Percentiles rank a stretch among this genome's conserved stretches.
These are phyloP conservation scores for Syncephalastrum contaminatum DNA, from an alignment of 371 early-diverging fungal genomes.

Conservation along the genomic window DNA sequence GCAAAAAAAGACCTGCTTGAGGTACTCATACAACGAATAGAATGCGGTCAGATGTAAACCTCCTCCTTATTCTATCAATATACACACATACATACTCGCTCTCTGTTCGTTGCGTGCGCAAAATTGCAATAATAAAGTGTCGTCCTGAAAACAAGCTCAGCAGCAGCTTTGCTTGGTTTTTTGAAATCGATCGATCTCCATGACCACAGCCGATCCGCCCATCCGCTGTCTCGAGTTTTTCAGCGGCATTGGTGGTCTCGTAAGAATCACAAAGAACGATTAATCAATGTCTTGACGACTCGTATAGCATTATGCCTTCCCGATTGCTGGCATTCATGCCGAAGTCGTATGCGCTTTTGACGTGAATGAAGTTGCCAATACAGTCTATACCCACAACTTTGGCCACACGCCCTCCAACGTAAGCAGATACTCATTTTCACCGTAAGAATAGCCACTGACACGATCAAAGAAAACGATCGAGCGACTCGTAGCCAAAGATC, in stretches of 20 bases:
- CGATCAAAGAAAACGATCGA: constrained; percentile 59
- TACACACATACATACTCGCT: too few species aligned
- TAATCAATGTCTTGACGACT: not conserved
- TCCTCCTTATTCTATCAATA: too few species aligned
- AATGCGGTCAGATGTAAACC: constrained; percentile 39
- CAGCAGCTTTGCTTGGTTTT: too few species aligned
- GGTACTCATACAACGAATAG: constrained; percentile 11
- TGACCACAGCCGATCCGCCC: constrained; percentile 4
- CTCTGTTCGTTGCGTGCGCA: too few species aligned
- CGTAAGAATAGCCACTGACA: not conserved
- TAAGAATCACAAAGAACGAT: constrained; percentile 14
- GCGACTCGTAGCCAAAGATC: constrained; percentile 53
- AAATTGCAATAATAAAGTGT: too few species aligned
- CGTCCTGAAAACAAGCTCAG: too few species aligned
- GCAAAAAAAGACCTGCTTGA: constrained; percentile 18
- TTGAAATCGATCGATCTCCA: too few species aligned
- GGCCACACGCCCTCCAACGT: constrained; percentile 53
- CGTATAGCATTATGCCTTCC: constrained; percentile 61
- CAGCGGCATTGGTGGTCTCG: constrained; percentile 76
- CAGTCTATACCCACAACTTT: constrained; percentile 67
- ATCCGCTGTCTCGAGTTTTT: constrained; percentile 73
- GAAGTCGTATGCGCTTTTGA: constrained; percentile 64
- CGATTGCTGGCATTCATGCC: constrained; percentile 49
- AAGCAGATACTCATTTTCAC: constrained; percentile 3
- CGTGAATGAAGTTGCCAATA: constrained; percentile 73